Evolutionary conservation across 345 rosid species (phyloP).

Genomic region (Capsella bursapastoris): DNA sequence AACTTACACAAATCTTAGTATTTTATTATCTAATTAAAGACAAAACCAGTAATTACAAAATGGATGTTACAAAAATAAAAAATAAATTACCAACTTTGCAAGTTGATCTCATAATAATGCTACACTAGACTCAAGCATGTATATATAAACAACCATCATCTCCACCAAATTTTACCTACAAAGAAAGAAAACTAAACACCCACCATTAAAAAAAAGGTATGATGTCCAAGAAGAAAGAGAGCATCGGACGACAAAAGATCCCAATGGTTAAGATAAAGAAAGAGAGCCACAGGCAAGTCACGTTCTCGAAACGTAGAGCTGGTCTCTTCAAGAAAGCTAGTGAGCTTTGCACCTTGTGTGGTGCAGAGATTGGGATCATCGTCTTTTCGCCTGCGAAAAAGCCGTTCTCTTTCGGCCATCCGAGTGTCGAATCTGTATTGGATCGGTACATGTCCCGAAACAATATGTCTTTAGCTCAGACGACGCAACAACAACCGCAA

Average conservation of each 20-base stretch:
- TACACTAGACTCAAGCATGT: conserved; percentile 8
- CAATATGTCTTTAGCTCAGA: neutral
- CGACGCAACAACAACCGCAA: neutral
- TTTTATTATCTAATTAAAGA: conserved; percentile 6
- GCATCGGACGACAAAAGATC: conserved; percentile 34
- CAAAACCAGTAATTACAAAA: conserved; percentile 7
- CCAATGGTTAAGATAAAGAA: conserved; percentile 35
- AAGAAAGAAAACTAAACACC: conserved; percentile 19
- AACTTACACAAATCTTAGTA: conserved; percentile 29
- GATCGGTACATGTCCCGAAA: conserved; percentile 24
- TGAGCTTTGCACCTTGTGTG: conserved; percentile 29
- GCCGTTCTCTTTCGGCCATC: conserved; percentile 41
- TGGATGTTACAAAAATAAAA: conserved; percentile 36
- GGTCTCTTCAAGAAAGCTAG: conserved; percentile 42
- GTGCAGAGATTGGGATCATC: conserved; percentile 32
- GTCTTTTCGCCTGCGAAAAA: conserved; percentile 38
- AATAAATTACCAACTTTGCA: conserved; percentile 23
- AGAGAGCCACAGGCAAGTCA: conserved; percentile 37
- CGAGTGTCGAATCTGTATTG: conserved; percentile 23
- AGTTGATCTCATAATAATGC: conserved; percentile 34
- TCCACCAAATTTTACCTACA: conserved; percentile 9
- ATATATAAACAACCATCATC: conserved; percentile 13
- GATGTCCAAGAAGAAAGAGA: conserved; percentile 36
- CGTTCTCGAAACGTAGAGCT: conserved; percentile 33
- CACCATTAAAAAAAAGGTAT: neutral